Evolutionary conservation across 2,329 filamentous ascomycete genomes (phyloP), one percentile per base, ranked within the genome.

Genomic region (Periconia sp.): DNA sequence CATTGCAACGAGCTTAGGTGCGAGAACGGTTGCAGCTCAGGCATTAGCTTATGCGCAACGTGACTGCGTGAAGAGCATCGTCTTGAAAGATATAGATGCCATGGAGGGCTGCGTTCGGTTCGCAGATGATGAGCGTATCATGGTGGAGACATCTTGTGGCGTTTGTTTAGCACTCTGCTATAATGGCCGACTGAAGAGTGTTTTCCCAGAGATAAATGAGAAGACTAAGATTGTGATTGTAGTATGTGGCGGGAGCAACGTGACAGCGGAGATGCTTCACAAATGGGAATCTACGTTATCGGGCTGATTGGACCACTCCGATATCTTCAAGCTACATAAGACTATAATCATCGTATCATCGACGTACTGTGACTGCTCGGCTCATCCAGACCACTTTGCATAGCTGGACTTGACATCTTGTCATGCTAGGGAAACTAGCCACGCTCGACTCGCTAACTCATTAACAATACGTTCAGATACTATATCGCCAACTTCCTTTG

Each of bases 121-220:
- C 56, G 85, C 88, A 9, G 86, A 96, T 50, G 89, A 95, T 48
- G 88, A 91, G 54, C 75, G 86, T 23, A 73, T 91, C 34, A 73
- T 95, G 35, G 88, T 95, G 3, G 92, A 96, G 73, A 76, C 85
- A 28, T 83, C 89, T 0, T 96, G 92, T 66, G 90, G 91, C 1
- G 89, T 92, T 3, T 85, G 83, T 32, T 67, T 95, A 12, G 88
- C 86, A 1, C 65, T 81, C 5, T 82, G 77, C 40, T 89, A 89
- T 58, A 79, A 79, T 21, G 82, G 79, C 0, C 69, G 79, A 29
- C 61, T 94, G 60, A 78, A 82, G 59, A 73, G 76, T 56, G 68
- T 57, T 6, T 40, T 82, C 13, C 52, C 54, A n/a, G 26, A 36
- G 19, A 17, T 61, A 34, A 70, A 88, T 0, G 81, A 85, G 31